Evolutionary conservation across 2,329 filamentous ascomycete species (phyloP).

Genomic region (Thermochaetoides dissita): DNA sequence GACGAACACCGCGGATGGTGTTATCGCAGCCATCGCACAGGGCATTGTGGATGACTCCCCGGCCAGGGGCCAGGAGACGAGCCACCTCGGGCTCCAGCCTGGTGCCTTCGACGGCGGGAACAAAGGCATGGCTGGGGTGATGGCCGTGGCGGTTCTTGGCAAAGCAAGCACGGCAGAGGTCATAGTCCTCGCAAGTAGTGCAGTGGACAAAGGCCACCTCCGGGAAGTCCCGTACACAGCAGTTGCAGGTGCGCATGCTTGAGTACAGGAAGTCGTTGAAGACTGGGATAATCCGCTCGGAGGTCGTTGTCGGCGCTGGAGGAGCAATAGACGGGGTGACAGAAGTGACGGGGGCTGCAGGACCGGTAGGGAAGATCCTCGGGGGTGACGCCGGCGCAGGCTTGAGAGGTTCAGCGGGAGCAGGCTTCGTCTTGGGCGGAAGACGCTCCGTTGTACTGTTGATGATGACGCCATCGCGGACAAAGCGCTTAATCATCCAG

Average conservation of each 20-base stretch:
- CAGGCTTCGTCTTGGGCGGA: constrained; percentile 41
- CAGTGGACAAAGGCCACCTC: constrained; percentile 80
- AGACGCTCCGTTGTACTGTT: constrained; percentile 78
- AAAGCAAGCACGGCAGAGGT: constrained; percentile 79
- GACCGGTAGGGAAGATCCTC: neutral
- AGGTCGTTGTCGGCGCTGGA: neutral
- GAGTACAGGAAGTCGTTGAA: constrained; percentile 14
- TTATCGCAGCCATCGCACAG: constrained; percentile 91
- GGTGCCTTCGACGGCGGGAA: constrained; percentile 49
- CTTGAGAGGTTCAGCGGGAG: constrained; percentile 3
- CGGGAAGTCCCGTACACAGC: constrained; percentile 52
- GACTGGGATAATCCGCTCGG: constrained; percentile 13
- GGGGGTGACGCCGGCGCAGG: constrained; percentile 1
- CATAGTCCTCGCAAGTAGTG: constrained; percentile 72
- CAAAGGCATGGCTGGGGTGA: constrained; percentile 74
- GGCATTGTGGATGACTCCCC: constrained; percentile 69
- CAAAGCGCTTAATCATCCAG: constrained; percentile 86
- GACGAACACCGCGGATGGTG: constrained; percentile 73
- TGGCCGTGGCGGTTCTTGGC: constrained; percentile 68
- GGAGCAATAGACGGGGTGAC: too few species aligned
- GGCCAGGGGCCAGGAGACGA: constrained; percentile 61
- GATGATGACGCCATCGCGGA: constrained; percentile 64
- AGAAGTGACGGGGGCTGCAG: neutral
- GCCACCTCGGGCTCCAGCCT: constrained; percentile 47
- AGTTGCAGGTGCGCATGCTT: constrained; percentile 56